Percentiles rank a stretch among this genome's conserved stretches.
Evolutionary conservation across 106 monocot genomes (phyloP).

Genomic region (Narthecium ossifragum): DNA sequence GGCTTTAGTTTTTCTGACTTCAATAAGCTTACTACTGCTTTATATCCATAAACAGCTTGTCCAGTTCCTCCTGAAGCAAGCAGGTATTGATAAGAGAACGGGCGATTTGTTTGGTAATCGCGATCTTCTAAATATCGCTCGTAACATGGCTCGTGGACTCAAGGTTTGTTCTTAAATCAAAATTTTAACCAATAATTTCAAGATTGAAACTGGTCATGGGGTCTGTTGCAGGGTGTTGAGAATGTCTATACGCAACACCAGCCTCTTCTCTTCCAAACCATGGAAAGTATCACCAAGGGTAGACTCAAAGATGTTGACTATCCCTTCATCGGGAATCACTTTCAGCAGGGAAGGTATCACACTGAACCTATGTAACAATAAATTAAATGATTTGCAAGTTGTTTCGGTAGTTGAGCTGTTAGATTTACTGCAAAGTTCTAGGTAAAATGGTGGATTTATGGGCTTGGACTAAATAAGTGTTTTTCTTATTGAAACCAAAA

Average conservation of each 20-base stretch:
- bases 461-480: too few relatives aligned
- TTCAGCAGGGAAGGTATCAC: conserved; percentile 96
- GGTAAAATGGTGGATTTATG: too few relatives aligned
- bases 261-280: conserved; percentile 92
- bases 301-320: conserved; percentile 82
- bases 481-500: too few relatives aligned
- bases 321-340: conserved; percentile 93
- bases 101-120: conserved; percentile 73
- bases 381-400: too few relatives aligned
- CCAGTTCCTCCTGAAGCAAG: conserved; percentile 74
- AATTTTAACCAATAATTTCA: too few relatives aligned
- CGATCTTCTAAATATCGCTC: conserved; percentile 69
- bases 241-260: conserved; percentile 99
- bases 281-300: conserved; percentile 87
- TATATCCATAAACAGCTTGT: conserved; percentile 48
- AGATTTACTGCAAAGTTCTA: too few relatives aligned
- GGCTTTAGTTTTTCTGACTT: too few relatives aligned
- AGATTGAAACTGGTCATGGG: background rate
- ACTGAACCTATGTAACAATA: too few relatives aligned
- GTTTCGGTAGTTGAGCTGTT: too few relatives aligned
- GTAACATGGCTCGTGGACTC: conserved; percentile 77
- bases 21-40: too few relatives aligned
- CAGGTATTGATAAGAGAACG: conserved; percentile 70
- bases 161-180: too few relatives aligned
- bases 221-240: conserved; percentile 76